Percentiles rank a stretch among this genome's conserved stretches.
Conservation (phyloP, 257 asterid genomes). For the Solanum virginianum region DNA sequence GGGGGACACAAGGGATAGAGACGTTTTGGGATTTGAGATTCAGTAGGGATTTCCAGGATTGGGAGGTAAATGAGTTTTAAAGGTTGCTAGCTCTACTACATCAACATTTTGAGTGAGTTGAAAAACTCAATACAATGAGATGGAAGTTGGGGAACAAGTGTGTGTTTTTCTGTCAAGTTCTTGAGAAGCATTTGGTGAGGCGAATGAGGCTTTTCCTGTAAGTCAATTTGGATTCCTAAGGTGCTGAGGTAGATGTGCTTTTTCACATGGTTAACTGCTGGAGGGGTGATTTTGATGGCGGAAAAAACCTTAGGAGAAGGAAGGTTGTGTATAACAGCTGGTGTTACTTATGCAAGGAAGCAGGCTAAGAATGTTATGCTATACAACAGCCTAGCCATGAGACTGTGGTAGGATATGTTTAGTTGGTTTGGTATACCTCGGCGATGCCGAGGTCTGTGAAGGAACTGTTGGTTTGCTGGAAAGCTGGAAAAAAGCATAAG, state of each 20-base stretch:
- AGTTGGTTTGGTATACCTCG: neutral
- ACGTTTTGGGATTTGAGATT: neutral
- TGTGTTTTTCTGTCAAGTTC: neutral
- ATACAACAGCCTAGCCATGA: neutral
- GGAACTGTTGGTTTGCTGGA: neutral
- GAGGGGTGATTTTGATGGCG: neutral
- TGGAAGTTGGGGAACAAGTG: neutral
- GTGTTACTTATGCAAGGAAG: neutral
- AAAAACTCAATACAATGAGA: neutral
- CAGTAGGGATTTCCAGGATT: neutral
- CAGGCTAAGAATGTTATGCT: neutral
- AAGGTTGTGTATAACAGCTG: neutral
- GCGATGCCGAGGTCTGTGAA: neutral
- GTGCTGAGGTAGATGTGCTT: neutral
- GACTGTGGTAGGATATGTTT: neutral
- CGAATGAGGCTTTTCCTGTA: neutral
- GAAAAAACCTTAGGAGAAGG: neutral
- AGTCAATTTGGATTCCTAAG: neutral
- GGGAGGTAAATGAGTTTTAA: neutral
- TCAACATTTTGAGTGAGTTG: neutral
- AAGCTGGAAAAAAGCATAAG: neutral
- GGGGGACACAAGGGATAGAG: neutral
- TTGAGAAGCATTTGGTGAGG: neutral
- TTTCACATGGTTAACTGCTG: neutral
- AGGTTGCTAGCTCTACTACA: neutral